A percentile compares a stretch with the other conserved stretches of the same genome.
phyloP scores from a whole-genome alignment of 441 rosid genomes.

The Metrosideros polymorpha region DNA sequence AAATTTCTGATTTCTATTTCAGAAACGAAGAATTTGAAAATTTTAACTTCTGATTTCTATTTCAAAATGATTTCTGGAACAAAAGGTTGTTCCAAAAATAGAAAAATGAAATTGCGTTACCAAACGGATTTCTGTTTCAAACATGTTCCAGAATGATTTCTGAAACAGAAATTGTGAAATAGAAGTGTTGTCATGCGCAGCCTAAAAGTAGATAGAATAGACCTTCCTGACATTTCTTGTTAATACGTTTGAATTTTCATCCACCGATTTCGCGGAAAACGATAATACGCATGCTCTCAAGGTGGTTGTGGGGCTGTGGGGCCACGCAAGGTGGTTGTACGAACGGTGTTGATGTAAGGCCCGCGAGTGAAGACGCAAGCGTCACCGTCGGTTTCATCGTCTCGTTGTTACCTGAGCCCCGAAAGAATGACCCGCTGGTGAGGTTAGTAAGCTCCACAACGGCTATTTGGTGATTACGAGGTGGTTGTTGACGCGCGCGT shows the following conservation, averaged over 20 bases:
- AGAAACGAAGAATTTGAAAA: no score
- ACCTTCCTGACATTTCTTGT: neutral
- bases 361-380: neutral
- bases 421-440: neutral
- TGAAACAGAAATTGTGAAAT: no score
- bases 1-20: no score
- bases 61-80: no score
- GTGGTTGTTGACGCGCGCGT: neutral
- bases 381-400: neutral
- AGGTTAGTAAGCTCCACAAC: neutral
- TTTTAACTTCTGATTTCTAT: no score
- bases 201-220: neutral
- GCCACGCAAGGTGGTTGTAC: neutral
- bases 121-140: no score
- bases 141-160: no score
- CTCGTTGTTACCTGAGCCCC: neutral
- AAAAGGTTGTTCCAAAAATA: no score
- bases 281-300: neutral
- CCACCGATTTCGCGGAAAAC: neutral
- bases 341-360: neutral
- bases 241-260: neutral
- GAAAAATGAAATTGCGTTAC: no score
- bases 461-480: neutral
- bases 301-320: no score
- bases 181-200: no score